These are phyloP conservation scores for Tephrocybe sp. DNA, from an alignment of 768 basidiomycete species.

Conservation along the genomic window DNA sequence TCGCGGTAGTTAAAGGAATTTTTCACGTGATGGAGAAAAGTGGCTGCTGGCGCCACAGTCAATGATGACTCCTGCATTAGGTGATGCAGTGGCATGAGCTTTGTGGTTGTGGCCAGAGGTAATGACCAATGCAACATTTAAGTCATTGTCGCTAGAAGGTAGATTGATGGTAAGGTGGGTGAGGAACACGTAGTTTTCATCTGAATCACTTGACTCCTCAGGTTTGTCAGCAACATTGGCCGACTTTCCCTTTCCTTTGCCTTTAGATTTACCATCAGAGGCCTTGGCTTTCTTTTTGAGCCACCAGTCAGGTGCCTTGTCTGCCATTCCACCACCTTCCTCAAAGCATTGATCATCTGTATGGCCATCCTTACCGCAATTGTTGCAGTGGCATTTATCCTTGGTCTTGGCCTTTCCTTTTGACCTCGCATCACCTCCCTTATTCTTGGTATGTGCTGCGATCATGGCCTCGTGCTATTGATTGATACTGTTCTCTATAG, in stretches of 20 bases:
- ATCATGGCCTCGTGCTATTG: slow-evolving; percentile 17
- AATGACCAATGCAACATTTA: slow-evolving; percentile 2
- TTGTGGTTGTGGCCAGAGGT: slow-evolving; percentile 3
- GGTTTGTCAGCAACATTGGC: neutral
- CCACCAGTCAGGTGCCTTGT: neutral
- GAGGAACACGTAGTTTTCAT: slow-evolving; percentile 1
- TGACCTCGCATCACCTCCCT: too few species aligned
- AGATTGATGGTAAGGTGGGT: neutral
- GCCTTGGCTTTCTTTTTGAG: slow-evolving; percentile 1
- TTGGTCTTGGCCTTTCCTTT: too few species aligned
- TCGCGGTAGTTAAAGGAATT: slow-evolving; percentile 7
- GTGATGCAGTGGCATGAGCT: neutral
- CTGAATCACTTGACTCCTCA: neutral
- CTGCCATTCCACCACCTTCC: neutral
- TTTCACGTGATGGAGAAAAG: slow-evolving; percentile 2
- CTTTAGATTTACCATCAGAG: too few species aligned
- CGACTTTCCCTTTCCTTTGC: neutral
- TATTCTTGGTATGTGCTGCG: too few species aligned
- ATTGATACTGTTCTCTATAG: slow-evolving; percentile 14
- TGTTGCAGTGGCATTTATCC: too few species aligned
- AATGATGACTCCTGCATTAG: slow-evolving; percentile 1
- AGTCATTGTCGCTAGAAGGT: neutral
- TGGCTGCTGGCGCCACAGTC: slow-evolving; percentile 12
- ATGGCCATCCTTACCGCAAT: neutral
- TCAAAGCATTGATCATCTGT: too few species aligned